Evolutionary conservation across 192 early-diverging fungal species (phyloP).

Genomic region (Coemansia sp.): DNA sequence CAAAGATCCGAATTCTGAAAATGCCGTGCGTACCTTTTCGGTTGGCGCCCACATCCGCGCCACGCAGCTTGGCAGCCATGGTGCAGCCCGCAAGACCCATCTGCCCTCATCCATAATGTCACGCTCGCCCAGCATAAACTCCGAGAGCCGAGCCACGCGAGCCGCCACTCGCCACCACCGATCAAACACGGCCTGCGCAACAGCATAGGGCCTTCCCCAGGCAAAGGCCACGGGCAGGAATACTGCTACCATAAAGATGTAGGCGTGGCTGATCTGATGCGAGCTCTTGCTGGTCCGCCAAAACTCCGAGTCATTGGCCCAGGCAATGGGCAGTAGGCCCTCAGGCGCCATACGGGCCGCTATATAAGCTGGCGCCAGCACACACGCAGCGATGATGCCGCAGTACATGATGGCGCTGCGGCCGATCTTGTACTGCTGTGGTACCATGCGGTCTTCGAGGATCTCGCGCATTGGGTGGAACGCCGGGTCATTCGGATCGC

Average conservation of each 20-base stretch:
- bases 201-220: slow-evolving; percentile 61
- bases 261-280: slow-evolving; percentile 42
- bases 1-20: slow-evolving; percentile 20
- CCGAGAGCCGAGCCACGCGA: slow-evolving; percentile 64
- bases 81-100: slow-evolving; percentile 54
- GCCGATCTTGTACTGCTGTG: slow-evolving; percentile 81
- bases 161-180: slow-evolving; percentile 76
- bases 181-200: slow-evolving; percentile 56
- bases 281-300: slow-evolving; percentile 58
- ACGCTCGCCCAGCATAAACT: slow-evolving; percentile 79
- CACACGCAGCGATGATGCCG: slow-evolving; percentile 67
- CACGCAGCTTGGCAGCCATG: slow-evolving; percentile 53
- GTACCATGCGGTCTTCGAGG: slow-evolving; percentile 68
- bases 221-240: slow-evolving; percentile 65
- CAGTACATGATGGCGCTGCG: slow-evolving; percentile 84
- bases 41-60: slow-evolving; percentile 48
- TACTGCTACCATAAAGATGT: slow-evolving; percentile 67
- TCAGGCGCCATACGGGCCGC: background rate
- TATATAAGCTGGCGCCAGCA: background rate
- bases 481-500: slow-evolving; percentile 93
- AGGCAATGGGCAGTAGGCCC: slow-evolving; percentile 28
- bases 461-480: slow-evolving; percentile 95
- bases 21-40: slow-evolving; percentile 51
- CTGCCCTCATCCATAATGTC: slow-evolving; percentile 72
- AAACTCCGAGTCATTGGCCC: background rate